Base-by-base conservation (phyloP, 75 land plant genomes). In the Selaginella moellendorffii region DNA sequence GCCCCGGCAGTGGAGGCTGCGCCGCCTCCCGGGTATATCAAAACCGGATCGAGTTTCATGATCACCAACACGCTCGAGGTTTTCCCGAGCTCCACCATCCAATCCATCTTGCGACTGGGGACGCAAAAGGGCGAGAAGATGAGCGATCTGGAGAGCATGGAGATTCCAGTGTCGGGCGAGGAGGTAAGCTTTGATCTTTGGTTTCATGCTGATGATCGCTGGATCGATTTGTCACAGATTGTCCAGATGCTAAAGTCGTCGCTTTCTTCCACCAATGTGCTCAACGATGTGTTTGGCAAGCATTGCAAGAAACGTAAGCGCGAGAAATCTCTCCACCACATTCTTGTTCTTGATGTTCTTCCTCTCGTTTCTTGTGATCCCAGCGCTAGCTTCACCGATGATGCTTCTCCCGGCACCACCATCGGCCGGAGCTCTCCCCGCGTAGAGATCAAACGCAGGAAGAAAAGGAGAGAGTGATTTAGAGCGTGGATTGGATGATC, bases 111-210 rank as follows among this genome's bases (percentile, higher is more conserved):
- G 10, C 27, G 54, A 1, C 31, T 70, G 10, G 22, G 25, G 22
- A 52, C 68, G 54, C 24, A 31, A 20, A 26, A 24, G 30, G n/a
- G 66, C 17, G 72, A 70, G 24, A 63, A 62, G 19, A 53, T 70
- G 69, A 61, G 72, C 24, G 72, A 70, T n/a, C 26, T 70, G 23
- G 72, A 70, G n/a, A 70, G 66, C 31, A 52, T 70, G 54, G 72
- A 70, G 17, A 28, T 70, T 2, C 1, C 36, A 36, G 72, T 70
- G 27, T n/a, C 2, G 26, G 60, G 54, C 1, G 60, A 53, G 18
- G 72, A 70, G 72, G 72, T 10, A 1, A 14, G 27, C 17, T 24
- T 62, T 27, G 20, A 54, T 5, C 18, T 54, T 5, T 24, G 8
- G 20, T 54, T 5, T 5, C 2, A 20, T 54, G 24, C 18, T 54